These are phyloP conservation scores for Yamadazyma olivae DNA, from an alignment of 805 yeast species.

Conservation along the genomic window DNA sequence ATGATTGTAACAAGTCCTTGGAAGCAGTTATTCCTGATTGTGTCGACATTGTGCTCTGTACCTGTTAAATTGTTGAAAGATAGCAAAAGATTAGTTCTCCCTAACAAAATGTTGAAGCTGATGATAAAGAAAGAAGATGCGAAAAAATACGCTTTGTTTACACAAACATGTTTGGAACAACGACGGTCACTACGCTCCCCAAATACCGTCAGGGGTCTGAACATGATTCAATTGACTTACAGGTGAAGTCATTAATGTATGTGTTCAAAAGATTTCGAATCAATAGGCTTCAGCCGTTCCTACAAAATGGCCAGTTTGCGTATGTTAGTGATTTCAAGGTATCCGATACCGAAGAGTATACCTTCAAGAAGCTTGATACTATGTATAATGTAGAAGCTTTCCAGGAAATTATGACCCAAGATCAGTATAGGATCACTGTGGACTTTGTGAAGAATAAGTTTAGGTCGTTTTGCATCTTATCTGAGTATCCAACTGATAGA, in stretches of 20 bases:
- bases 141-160: no score
- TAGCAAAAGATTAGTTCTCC: no score
- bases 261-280: constrained; percentile 52
- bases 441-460: constrained; percentile 69
- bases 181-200: neutral
- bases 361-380: constrained; percentile 44
- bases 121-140: neutral
- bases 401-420: constrained; percentile 38
- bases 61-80: no score
- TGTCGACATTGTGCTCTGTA: constrained; percentile 31
- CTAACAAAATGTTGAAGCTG: neutral
- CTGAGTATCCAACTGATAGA: constrained; percentile 41
- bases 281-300: constrained; percentile 41
- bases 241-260: constrained; percentile 56
- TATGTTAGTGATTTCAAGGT: neutral
- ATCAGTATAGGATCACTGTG: constrained; percentile 62
- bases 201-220: neutral
- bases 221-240: constrained; percentile 57
- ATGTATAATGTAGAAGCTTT: constrained; percentile 51
- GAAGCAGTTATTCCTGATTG: constrained; percentile 42
- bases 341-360: constrained; percentile 1
- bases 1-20: constrained; percentile 24
- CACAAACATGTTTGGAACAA: neutral
- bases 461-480: constrained; percentile 55
- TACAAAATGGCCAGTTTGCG: constrained; percentile 13